Conservation (phyloP, 306 rosid species). For the Oxytropis ochrocephala region DNA sequence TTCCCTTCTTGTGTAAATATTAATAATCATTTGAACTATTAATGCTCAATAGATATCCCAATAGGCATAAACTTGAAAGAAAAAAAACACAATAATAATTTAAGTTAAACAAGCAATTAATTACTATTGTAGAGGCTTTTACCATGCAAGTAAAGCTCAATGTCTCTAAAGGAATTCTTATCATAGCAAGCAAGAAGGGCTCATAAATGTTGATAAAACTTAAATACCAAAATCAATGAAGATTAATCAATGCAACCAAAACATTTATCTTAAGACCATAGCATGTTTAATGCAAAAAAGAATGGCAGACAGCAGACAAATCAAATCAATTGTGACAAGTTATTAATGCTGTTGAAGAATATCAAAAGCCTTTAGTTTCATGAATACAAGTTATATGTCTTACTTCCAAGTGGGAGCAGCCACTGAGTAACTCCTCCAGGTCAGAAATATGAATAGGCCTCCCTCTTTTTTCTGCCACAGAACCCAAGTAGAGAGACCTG, state of each 20-base stretch:
- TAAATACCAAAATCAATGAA: background rate
- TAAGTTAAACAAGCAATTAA: background rate
- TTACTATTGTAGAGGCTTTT: background rate
- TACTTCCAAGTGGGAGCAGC: constrained; percentile 89
- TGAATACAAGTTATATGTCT: constrained; percentile 24
- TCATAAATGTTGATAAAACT: background rate
- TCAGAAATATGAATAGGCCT: constrained; percentile 73
- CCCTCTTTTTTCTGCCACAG: constrained; percentile 76
- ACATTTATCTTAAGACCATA: background rate
- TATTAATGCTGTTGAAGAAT: background rate
- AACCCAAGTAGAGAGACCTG: constrained; percentile 89
- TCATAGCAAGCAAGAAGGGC: background rate
- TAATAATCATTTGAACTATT: background rate
- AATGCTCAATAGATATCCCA: background rate
- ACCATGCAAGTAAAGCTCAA: background rate
- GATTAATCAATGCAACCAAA: background rate
- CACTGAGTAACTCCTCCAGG: constrained; percentile 77
- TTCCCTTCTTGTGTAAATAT: background rate
- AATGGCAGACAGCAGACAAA: background rate
- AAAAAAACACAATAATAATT: background rate
- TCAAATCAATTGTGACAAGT: background rate
- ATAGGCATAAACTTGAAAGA: background rate
- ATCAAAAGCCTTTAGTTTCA: background rate
- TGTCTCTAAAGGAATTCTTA: background rate
- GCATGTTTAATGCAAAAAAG: background rate